A percentile compares a stretch with the other conserved stretches of the same genome.
These are phyloP conservation scores for Mycena crocata DNA, from an alignment of 768 basidiomycete genomes.

Conservation along the genomic window DNA sequence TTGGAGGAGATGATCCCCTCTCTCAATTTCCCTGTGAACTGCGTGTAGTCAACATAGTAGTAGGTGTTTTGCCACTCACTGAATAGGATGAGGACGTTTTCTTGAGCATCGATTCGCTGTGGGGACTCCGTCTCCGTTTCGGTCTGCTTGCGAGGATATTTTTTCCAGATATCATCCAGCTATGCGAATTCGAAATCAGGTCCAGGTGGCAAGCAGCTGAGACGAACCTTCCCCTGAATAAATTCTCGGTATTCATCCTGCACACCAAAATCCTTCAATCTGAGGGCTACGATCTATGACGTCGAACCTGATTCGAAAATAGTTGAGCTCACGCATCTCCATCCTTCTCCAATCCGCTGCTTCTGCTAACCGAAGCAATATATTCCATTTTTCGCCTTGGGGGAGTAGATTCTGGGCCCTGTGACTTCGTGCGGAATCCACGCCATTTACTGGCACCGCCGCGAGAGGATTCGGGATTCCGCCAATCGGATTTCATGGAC, in stretches of 20 bases:
- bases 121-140: slow-evolving; percentile 49
- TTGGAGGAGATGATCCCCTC: slow-evolving; percentile 76
- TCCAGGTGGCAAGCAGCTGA: background rate
- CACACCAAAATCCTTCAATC: slow-evolving; percentile 66
- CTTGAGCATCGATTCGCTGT: slow-evolving; percentile 65
- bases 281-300: slow-evolving; percentile 54
- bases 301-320: background rate
- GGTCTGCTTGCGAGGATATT: slow-evolving; percentile 43
- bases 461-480: background rate
- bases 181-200: slow-evolving; percentile 36
- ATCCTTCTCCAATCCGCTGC: slow-evolving; percentile 78
- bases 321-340: slow-evolving; percentile 75
- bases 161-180: slow-evolving; percentile 62
- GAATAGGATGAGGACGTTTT: slow-evolving; percentile 80
- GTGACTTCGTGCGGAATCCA: background rate
- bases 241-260: slow-evolving; percentile 79
- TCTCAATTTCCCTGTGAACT: slow-evolving; percentile 72
- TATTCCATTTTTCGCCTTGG: slow-evolving; percentile 64
- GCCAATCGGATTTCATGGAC: slow-evolving; percentile 9
- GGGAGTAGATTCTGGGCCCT: background rate
- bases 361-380: slow-evolving; percentile 80
- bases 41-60: no score
- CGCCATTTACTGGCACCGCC: background rate
- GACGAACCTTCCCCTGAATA: slow-evolving; percentile 71
- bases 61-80: no score